A percentile compares a stretch with the other conserved stretches of the same genome.
Conservation (phyloP, 1,139 yeast genomes). For the Maudiozyma humilis region DNA sequence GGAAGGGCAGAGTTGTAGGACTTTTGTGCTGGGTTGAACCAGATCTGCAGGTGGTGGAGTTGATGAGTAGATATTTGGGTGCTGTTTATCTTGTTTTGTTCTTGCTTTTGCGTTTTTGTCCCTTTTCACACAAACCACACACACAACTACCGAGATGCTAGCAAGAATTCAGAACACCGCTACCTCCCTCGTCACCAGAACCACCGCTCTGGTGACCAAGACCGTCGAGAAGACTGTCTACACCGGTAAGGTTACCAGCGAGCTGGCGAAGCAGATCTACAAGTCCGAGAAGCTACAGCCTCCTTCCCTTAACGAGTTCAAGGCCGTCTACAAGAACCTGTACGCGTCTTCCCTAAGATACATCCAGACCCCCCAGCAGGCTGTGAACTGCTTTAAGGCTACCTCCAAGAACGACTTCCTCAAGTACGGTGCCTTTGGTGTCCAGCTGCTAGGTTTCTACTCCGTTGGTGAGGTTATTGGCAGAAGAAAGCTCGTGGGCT, state of each 20-base stretch:
- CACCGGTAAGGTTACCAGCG: constrained; percentile 87
- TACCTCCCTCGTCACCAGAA: constrained; percentile 16
- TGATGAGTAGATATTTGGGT: no score
- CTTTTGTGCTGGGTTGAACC: no score
- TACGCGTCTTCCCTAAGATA: constrained; percentile 36
- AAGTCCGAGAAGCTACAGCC: constrained; percentile 90
- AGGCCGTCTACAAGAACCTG: constrained; percentile 58
- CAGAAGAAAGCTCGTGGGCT: constrained; percentile 86
- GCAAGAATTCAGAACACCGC: constrained; percentile 26
- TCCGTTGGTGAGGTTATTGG: constrained; percentile 95
- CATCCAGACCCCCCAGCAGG: constrained; percentile 40
- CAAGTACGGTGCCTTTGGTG: constrained; percentile 66
- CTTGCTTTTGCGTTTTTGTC: neutral
- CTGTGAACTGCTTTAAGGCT: constrained; percentile 32
- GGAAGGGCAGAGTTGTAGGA: no score
- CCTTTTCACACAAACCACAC: neutral
- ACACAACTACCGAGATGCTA: constrained; percentile 14
- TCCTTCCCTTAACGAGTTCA: constrained; percentile 72
- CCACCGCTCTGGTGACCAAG: constrained; percentile 30
- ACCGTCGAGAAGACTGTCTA: constrained; percentile 54
- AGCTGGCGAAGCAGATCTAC: constrained; percentile 84
- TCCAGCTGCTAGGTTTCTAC: constrained; percentile 85
- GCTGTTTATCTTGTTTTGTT: no score
- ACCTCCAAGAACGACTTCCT: constrained; percentile 45
- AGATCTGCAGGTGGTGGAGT: no score